A percentile compares a stretch with the other conserved stretches of the same genome.
These are phyloP conservation scores for Scleroderma citrinum DNA, from an alignment of 768 basidiomycete species.

Conservation along the genomic window DNA sequence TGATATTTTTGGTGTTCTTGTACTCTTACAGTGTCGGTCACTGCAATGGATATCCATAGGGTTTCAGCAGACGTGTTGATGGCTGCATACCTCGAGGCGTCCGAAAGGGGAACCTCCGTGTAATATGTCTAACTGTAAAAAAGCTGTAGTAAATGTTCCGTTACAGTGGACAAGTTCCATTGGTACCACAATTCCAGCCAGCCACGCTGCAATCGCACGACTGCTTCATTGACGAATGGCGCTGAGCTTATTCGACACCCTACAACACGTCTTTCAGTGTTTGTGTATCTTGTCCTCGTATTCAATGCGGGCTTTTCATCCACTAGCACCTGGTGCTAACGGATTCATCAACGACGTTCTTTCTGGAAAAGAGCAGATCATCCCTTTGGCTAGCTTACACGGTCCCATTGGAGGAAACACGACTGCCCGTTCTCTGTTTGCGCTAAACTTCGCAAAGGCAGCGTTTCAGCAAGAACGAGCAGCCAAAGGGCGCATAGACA, in stretches of 20 bases:
- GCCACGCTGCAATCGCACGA: constrained; percentile 1
- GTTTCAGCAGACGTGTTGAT: neutral
- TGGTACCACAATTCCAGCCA: neutral
- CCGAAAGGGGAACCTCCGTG: neutral
- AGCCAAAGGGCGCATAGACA: constrained; percentile 3
- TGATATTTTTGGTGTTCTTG: no score
- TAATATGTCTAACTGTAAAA: neutral
- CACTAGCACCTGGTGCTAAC: constrained; percentile 8
- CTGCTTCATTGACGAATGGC: neutral
- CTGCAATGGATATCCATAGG: neutral
- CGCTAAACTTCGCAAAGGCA: constrained; percentile 53
- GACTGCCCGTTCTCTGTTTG: constrained; percentile 57
- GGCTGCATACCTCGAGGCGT: neutral
- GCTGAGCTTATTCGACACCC: neutral
- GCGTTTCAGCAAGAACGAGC: constrained; percentile 28
- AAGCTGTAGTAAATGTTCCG: neutral
- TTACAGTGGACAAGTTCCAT: neutral
- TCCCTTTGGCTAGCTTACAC: constrained; percentile 41
- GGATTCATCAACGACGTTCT: constrained; percentile 16
- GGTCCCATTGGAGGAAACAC: constrained; percentile 35
- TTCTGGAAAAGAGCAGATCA: constrained; percentile 34
- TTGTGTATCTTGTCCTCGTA: neutral
- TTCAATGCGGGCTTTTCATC: constrained; percentile 12
- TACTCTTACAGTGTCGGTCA: no score
- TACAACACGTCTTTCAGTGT: neutral